Evolutionary conservation across 169 alveolate genomes (phyloP).

Genomic region (Cryptosporidium muris): DNA sequence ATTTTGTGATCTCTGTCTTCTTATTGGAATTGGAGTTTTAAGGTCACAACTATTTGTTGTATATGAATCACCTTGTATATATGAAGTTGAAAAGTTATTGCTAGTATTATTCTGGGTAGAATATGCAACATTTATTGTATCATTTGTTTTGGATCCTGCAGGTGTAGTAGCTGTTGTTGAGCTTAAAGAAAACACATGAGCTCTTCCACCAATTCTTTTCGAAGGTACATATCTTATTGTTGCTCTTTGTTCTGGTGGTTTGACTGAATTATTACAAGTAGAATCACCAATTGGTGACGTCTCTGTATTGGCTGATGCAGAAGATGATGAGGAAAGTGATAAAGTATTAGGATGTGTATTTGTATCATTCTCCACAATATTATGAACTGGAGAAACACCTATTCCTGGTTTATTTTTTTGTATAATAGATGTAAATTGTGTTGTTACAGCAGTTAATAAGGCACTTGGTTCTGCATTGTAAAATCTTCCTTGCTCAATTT

Average conservation of each 20-base stretch:
- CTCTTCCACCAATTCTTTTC: conserved; percentile 66
- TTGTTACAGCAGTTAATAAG: conserved; percentile 51
- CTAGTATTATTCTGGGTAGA: conserved; percentile 5
- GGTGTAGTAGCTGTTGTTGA: conserved; percentile 70
- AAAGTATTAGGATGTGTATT: too few species aligned
- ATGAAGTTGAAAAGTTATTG: background rate
- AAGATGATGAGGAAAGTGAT: too few species aligned
- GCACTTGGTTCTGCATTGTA: conserved; percentile 61
- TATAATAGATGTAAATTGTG: conserved; percentile 58
- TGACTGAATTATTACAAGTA: conserved; percentile 6
- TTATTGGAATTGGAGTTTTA: conserved; percentile 62
- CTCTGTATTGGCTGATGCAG: conserved; percentile 16
- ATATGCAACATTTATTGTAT: conserved; percentile 46
- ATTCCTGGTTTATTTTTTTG: conserved; percentile 50
- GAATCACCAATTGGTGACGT: conserved; percentile 32
- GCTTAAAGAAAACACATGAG: conserved; percentile 63
- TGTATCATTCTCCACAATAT: too few species aligned
- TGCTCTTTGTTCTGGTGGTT: conserved; percentile 65
- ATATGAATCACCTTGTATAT: conserved; percentile 11
- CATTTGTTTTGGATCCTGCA: conserved; percentile 34
- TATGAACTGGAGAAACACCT: background rate
- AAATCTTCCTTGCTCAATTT: conserved; percentile 58
- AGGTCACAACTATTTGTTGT: conserved; percentile 30
- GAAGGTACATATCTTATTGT: conserved; percentile 69
- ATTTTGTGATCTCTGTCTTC: conserved; percentile 22